Evolutionary conservation across 2,329 filamentous ascomycete species (phyloP).

Genomic region (Fusarium domesticum): DNA sequence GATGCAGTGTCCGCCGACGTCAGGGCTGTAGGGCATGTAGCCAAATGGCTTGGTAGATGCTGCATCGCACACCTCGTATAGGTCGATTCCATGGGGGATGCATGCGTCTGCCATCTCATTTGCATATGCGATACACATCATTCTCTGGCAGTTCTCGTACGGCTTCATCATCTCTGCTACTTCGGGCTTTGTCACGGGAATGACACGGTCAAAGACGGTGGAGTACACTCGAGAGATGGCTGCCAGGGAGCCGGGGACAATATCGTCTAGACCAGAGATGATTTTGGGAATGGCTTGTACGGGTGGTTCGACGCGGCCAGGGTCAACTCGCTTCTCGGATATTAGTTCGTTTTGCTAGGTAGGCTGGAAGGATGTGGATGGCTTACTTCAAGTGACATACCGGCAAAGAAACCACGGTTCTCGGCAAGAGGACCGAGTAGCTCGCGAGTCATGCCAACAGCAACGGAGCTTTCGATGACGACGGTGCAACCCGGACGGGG

Average conservation of each 20-base stretch:
- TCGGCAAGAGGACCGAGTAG: slow-evolving; percentile 45
- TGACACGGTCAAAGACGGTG: slow-evolving; percentile 42
- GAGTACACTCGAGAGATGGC: slow-evolving; percentile 44
- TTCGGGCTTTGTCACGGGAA: slow-evolving; percentile 48
- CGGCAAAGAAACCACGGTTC: slow-evolving; percentile 39
- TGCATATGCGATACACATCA: slow-evolving; percentile 51
- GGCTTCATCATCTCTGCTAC: slow-evolving; percentile 56
- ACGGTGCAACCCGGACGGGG: slow-evolving; percentile 43
- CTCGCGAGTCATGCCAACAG: slow-evolving; percentile 50
- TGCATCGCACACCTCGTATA: slow-evolving; percentile 47
- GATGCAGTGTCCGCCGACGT: slow-evolving; percentile 53
- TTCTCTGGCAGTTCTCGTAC: slow-evolving; percentile 56
- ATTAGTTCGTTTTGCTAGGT: not conserved
- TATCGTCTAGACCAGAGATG: slow-evolving; percentile 48
- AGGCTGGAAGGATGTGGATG: not conserved
- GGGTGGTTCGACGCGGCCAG: slow-evolving; percentile 43
- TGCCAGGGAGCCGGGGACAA: slow-evolving; percentile 42
- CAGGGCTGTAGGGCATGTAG: slow-evolving; percentile 45
- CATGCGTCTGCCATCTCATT: slow-evolving; percentile 56
- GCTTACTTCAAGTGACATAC: slow-evolving; percentile 44
- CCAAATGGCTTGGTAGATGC: slow-evolving; percentile 51
- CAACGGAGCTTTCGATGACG: slow-evolving; percentile 51
- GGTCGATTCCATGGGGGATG: slow-evolving; percentile 41
- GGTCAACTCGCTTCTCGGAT: slow-evolving; percentile 43
- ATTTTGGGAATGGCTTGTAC: slow-evolving; percentile 48